A percentile compares a stretch with the other conserved stretches of the same genome.
Evolutionary conservation across 2,329 filamentous ascomycete genomes (phyloP).

Genomic region (Aspergillus sp.): DNA sequence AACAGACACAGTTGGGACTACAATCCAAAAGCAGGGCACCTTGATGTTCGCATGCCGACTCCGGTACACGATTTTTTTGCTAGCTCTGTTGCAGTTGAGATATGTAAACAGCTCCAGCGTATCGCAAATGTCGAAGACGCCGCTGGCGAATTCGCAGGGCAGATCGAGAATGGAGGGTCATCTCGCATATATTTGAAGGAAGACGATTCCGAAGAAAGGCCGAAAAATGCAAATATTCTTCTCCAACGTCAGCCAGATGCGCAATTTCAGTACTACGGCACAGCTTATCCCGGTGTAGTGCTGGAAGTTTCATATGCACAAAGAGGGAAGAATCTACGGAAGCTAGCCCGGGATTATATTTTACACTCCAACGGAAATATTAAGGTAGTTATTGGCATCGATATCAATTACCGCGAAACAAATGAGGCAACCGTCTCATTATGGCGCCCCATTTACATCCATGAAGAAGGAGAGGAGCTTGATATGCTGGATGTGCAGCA

Average conservation of each 20-base stretch:
- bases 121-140: neutral
- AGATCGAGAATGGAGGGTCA: conserved; percentile 3
- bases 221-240: too few species aligned
- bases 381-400: conserved; percentile 5
- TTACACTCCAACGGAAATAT: conserved; percentile 7
- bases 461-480: too few species aligned
- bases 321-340: conserved; percentile 4
- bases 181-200: conserved; percentile 3
- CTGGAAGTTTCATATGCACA: neutral
- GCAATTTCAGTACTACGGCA: too few species aligned
- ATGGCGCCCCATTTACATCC: too few species aligned
- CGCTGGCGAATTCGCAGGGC: conserved; percentile 1
- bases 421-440: too few species aligned
- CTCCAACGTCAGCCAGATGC: too few species aligned
- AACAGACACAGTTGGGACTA: conserved; percentile 2
- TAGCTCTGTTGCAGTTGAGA: neutral
- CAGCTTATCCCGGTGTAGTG: too few species aligned
- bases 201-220: neutral
- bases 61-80: conserved; percentile 8
- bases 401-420: too few species aligned
- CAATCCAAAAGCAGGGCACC: neutral
- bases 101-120: conserved; percentile 5
- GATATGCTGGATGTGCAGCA: too few species aligned
- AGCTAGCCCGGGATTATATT: conserved; percentile 8
- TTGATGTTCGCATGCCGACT: conserved; percentile 6